phyloP scores from a whole-genome alignment of 139 green algal genomes.

The Desmodesmus armatus region DNA sequence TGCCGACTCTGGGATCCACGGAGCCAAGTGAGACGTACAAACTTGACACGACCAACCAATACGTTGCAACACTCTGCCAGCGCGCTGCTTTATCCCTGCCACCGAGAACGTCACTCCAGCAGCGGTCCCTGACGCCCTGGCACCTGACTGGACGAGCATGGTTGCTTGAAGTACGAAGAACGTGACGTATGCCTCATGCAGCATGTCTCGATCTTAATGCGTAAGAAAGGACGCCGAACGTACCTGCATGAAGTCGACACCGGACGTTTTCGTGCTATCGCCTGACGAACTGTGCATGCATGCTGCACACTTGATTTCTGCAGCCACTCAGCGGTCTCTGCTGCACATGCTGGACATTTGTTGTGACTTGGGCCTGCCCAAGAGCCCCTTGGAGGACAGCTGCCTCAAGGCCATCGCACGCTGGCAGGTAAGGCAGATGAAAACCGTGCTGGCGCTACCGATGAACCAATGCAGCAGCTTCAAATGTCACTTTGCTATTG shows the following conservation, averaged over 20 bases:
- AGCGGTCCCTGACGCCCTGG: too few relatives aligned
- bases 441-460: not conserved
- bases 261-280: too few relatives aligned
- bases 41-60: too few relatives aligned
- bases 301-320: not conserved
- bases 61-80: too few relatives aligned
- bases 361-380: not conserved
- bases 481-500: not conserved
- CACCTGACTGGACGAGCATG: too few relatives aligned
- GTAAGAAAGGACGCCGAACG: too few relatives aligned
- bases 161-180: too few relatives aligned
- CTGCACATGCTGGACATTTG: constrained; percentile 11
- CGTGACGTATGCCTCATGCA: too few relatives aligned
- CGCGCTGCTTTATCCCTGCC: too few relatives aligned
- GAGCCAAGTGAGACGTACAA: constrained; percentile 15
- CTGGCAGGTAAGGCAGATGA: constrained; percentile 18
- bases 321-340: not conserved
- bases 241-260: too few relatives aligned
- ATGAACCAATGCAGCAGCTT: not conserved
- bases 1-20: constrained; percentile 22
- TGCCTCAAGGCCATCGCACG: constrained; percentile 38
- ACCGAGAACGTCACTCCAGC: too few relatives aligned
- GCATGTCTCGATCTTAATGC: too few relatives aligned
- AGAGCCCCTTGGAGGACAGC: constrained; percentile 6
- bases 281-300: not conserved